phyloP scores from a whole-genome alignment of 179 eudicot genomes.

The Corrigiola litoralis region DNA sequence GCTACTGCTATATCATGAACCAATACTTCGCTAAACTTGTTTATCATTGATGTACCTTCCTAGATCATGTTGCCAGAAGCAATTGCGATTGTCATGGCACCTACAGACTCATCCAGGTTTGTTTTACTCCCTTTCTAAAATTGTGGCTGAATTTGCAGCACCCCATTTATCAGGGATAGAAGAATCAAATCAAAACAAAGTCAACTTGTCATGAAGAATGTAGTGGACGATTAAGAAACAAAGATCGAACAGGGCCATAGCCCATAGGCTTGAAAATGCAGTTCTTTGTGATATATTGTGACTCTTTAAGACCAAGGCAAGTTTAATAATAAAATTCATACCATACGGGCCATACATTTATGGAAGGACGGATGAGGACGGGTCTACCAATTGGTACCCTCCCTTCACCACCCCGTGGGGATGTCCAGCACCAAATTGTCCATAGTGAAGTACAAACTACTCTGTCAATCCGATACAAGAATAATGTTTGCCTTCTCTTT shows the following conservation, averaged over 20 bases:
- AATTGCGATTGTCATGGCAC: constrained; percentile 98
- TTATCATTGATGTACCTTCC: constrained; percentile 2
- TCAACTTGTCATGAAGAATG: background rate
- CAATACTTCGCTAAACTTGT: background rate
- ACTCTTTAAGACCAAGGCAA: too few relatives aligned
- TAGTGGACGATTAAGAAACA: background rate
- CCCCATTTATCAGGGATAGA: background rate
- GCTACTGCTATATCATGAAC: background rate
- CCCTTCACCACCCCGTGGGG: too few relatives aligned
- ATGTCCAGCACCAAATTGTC: too few relatives aligned
- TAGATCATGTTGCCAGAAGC: constrained; percentile 99
- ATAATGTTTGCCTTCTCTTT: too few relatives aligned
- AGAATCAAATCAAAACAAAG: background rate
- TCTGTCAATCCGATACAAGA: too few relatives aligned
- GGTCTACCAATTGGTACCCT: too few relatives aligned
- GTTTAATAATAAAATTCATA: too few relatives aligned
- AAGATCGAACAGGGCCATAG: background rate
- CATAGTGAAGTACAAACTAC: too few relatives aligned
- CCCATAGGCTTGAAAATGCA: background rate
- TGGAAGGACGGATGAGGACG: too few relatives aligned
- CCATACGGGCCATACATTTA: too few relatives aligned
- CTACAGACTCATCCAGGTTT: constrained; percentile 92
- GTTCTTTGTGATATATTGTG: background rate
- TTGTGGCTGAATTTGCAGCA: background rate
- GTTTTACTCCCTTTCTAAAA: background rate